Conservation (phyloP, 2,329 filamentous ascomycete genomes). For the Curvularia lunata region DNA sequence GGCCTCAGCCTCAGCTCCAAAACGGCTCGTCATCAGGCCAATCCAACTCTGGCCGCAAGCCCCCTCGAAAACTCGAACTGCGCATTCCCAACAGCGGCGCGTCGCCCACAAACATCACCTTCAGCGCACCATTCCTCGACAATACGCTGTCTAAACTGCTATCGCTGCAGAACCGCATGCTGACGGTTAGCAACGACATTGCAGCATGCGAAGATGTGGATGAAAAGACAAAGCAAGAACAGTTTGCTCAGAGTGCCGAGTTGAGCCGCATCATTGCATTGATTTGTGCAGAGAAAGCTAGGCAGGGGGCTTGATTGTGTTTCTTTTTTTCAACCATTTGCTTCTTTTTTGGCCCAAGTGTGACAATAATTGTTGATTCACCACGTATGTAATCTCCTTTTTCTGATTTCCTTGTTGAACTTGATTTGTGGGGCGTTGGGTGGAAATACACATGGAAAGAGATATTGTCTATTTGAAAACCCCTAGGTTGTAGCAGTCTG, state of each 20-base stretch:
- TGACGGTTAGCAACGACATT: conserved; percentile 56
- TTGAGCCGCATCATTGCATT: conserved; percentile 58
- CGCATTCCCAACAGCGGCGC: conserved; percentile 49
- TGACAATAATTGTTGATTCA: neutral
- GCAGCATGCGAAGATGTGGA: conserved; percentile 54
- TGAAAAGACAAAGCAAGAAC: conserved; percentile 57
- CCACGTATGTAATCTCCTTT: neutral
- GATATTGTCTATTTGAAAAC: neutral
- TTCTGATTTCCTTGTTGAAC: neutral
- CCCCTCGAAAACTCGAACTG: conserved; percentile 59
- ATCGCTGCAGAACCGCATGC: conserved; percentile 57
- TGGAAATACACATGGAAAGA: neutral
- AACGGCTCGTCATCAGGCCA: conserved; percentile 25
- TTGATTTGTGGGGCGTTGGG: neutral
- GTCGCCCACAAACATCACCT: conserved; percentile 52
- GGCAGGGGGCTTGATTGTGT: conserved; percentile 49
- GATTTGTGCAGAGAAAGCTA: conserved; percentile 60
- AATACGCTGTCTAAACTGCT: conserved; percentile 60
- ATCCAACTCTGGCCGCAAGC: conserved; percentile 45
- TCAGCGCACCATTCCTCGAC: conserved; percentile 61
- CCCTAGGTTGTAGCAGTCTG: conserved; percentile 2
- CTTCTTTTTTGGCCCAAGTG: neutral
- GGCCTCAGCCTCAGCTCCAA: conserved; percentile 33
- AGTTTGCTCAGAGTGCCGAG: conserved; percentile 58
- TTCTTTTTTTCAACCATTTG: neutral